These are phyloP conservation scores for Wickerhamiella nectarea DNA, from an alignment of 805 yeast genomes.

Conservation along the genomic window DNA sequence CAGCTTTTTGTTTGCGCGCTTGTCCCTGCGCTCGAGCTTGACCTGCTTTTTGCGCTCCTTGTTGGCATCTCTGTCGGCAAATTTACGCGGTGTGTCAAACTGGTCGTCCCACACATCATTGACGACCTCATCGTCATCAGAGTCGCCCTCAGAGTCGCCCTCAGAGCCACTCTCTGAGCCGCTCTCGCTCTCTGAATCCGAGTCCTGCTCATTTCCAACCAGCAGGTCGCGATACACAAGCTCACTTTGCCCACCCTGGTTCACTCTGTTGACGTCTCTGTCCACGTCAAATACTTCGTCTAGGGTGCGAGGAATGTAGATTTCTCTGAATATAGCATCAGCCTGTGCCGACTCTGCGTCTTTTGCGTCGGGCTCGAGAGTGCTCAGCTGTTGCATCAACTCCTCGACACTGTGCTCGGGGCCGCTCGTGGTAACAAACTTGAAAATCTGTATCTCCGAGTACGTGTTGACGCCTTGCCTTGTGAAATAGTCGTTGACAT, in stretches of 20 bases:
- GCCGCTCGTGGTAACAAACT: constrained; percentile 43
- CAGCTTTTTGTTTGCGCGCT: constrained; percentile 58
- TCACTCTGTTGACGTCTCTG: constrained; percentile 47
- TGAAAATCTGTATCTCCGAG: constrained; percentile 70
- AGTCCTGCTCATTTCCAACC: constrained; percentile 17
- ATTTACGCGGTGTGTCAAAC: constrained; percentile 53
- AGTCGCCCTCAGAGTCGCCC: constrained; percentile 20
- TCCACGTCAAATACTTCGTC: constrained; percentile 41
- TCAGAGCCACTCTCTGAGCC: constrained; percentile 23
- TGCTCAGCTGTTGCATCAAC: constrained; percentile 18
- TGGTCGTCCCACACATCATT: constrained; percentile 31
- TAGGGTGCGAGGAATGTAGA: constrained; percentile 56
- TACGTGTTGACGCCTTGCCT: constrained; percentile 61
- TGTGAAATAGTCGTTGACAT: constrained; percentile 78
- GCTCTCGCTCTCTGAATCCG: constrained; percentile 26
- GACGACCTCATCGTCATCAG: constrained; percentile 16
- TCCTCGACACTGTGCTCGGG: constrained; percentile 26
- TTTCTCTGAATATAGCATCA: constrained; percentile 82
- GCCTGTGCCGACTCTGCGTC: constrained; percentile 40
- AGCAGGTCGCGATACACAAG: constrained; percentile 35
- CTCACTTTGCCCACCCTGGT: constrained; percentile 34
- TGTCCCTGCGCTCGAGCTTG: constrained; percentile 67
- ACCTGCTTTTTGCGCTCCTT: constrained; percentile 59
- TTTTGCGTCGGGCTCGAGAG: constrained; percentile 20
- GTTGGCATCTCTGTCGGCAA: constrained; percentile 66